Conservation (phyloP, 495 filamentous ascomycete species). For the Lindgomyces ingoldianus region DNA sequence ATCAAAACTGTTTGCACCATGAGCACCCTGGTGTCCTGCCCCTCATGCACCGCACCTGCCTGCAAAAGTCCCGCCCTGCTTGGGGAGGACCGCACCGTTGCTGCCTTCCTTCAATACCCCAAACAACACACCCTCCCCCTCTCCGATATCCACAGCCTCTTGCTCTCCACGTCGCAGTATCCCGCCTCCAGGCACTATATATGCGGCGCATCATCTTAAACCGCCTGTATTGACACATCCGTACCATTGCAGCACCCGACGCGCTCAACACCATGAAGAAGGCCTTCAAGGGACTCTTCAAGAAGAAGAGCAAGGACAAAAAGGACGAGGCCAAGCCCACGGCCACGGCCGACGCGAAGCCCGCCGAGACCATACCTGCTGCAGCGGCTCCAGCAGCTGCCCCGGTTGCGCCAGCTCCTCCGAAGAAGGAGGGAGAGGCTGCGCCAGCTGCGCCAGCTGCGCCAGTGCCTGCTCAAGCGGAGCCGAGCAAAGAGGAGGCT, state of each 20-base stretch:
- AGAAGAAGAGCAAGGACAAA: constrained; percentile 33
- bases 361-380: constrained; percentile 33
- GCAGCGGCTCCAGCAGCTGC: constrained; percentile 26
- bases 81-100: background rate
- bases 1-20: background rate
- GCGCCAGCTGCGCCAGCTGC: constrained; percentile 14
- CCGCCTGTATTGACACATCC: constrained; percentile 1
- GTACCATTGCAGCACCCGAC: constrained; percentile 31
- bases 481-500: constrained; percentile 13
- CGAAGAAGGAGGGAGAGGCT: constrained; percentile 2
- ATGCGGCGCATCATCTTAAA: background rate
- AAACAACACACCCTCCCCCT: background rate
- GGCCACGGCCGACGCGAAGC: constrained; percentile 23
- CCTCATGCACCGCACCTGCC: too few species aligned
- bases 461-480: constrained; percentile 11
- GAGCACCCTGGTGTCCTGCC: background rate
- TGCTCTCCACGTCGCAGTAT: background rate
- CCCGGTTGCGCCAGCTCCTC: constrained; percentile 14
- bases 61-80: too few species aligned
- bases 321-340: constrained; percentile 34
- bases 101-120: background rate
- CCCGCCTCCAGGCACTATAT: background rate
- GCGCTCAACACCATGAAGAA: constrained; percentile 35
- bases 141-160: background rate
- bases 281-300: constrained; percentile 36